A percentile compares a stretch with the other conserved stretches of the same genome.
Conservation (phyloP, 2,329 filamentous ascomycete genomes). For the Onygenales sp. region DNA sequence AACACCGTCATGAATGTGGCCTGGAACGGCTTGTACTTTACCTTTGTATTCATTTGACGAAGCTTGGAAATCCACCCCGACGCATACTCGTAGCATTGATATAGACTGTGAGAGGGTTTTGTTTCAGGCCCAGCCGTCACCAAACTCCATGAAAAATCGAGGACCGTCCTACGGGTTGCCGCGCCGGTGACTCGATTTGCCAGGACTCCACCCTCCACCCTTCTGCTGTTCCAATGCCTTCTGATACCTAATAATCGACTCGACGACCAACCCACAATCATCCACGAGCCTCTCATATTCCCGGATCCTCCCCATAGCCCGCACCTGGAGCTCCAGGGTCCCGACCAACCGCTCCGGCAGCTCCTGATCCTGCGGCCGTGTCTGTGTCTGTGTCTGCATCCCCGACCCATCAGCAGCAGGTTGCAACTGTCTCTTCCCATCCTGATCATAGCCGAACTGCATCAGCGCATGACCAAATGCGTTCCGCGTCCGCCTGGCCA, state of each 20-base stretch:
- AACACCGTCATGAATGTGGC: no score
- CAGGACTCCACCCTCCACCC: background rate
- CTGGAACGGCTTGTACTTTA: no score
- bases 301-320: background rate
- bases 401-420: background rate
- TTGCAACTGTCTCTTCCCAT: no score
- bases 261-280: background rate
- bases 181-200: background rate
- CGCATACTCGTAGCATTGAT: no score
- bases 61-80: no score
- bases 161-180: background rate
- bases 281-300: background rate
- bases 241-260: background rate
- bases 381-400: background rate
- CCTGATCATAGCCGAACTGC: no score
- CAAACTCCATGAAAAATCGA: no score
- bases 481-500: no score
- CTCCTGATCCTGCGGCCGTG: slow-evolving; percentile 4
- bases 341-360: background rate
- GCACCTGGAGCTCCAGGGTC: background rate
- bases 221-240: background rate
- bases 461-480: no score
- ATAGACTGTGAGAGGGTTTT: no score
- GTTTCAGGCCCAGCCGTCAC: no score
- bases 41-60: no score